Percentiles rank a stretch among this genome's conserved stretches.
Evolutionary conservation across 495 filamentous ascomycete genomes (phyloP).

Genomic region (Aspergillus avenaceus): DNA sequence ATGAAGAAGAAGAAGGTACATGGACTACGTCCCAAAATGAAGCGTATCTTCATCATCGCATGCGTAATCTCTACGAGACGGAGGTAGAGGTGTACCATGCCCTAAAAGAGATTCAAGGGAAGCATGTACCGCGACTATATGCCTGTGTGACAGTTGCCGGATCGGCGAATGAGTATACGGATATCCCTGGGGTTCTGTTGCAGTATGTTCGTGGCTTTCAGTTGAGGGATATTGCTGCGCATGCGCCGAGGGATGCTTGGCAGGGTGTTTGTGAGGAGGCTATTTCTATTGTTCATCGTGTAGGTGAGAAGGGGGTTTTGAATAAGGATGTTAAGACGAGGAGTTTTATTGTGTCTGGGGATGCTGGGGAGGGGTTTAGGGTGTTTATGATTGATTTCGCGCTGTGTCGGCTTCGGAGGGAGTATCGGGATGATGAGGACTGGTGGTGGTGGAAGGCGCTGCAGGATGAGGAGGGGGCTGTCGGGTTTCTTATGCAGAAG

Average conservation of each 20-base stretch:
- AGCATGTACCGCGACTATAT: constrained; percentile 11
- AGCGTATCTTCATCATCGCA: constrained; percentile 12
- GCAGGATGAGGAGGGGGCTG: constrained; percentile 25
- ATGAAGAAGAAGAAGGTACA: constrained; percentile 4
- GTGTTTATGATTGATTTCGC: constrained; percentile 30
- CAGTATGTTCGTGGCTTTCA: constrained; percentile 23
- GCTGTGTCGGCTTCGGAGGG: constrained; percentile 18
- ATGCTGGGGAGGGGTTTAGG: constrained; percentile 7
- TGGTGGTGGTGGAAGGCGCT: constrained; percentile 17
- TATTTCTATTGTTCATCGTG: constrained; percentile 14
- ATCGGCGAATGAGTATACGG: constrained; percentile 8
- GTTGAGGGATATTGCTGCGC: constrained; percentile 16
- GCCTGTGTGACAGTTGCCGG: constrained; percentile 5
- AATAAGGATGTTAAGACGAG: constrained; percentile 24
- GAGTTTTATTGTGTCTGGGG: constrained; percentile 23
- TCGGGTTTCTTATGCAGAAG: constrained; percentile 22
- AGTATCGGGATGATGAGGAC: constrained; percentile 16
- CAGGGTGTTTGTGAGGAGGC: constrained; percentile 23
- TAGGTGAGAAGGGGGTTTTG: constrained; percentile 21
- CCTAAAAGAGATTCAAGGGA: constrained; percentile 18
- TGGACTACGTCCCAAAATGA: constrained; percentile 21
- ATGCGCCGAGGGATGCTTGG: constrained; percentile 16
- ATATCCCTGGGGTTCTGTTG: constrained; percentile 16
- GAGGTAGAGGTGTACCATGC: constrained; percentile 16
- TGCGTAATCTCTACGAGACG: constrained; percentile 9